Evolutionary conservation across 345 rosid species (phyloP), one percentile per base, ranked within the genome.

Genomic region (Orychophragmus violaceus): DNA sequence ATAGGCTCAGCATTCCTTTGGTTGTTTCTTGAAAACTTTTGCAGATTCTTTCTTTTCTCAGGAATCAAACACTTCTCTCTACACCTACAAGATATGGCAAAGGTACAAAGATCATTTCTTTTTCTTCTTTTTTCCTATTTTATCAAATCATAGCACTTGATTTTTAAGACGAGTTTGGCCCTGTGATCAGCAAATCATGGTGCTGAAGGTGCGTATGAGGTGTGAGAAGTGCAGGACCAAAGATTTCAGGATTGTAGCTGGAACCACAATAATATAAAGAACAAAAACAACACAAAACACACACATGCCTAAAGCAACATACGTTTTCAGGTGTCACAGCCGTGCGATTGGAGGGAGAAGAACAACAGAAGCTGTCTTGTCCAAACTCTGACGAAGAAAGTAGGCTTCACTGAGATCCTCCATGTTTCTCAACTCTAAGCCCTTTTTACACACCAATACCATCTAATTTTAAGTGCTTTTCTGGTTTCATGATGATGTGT

Each of bases 361-460:
- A 66, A 27, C 61, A 6, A 25, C 52, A 6, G 41, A 36, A 36
- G 32, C 1, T n/a, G 13, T 13, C 62, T 66, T 6, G 62, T 17
- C 62, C 46, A 29, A 5, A 13, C 14, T 28, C 53, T 66, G 30
- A 55, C 13, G 52, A 66, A 41, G 53, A 54, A 66, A 25, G 42
- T 66, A 49, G 70, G 70, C 35, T 51, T 3, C 49, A 64, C 70
- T 53, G 48, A 51, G 48, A 50, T 51, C 35, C 49, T 35, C 21
- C 13, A 5, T 35, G 69, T 64, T 36, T n/a, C 1, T 2, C 3
- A 33, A 8, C 9, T 13, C 32, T 64, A 64, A 12, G 55, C 8
- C 23, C 8, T 48, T 8, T 35, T 28, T 3, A 27, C 46, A 48
- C 8, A 30, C 19, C 44, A 46, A 21, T 35, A 11, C 23, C 23